Evolutionary conservation across 129 eudicot species (phyloP).

Genomic region (Smallanthus sonchifolius): DNA sequence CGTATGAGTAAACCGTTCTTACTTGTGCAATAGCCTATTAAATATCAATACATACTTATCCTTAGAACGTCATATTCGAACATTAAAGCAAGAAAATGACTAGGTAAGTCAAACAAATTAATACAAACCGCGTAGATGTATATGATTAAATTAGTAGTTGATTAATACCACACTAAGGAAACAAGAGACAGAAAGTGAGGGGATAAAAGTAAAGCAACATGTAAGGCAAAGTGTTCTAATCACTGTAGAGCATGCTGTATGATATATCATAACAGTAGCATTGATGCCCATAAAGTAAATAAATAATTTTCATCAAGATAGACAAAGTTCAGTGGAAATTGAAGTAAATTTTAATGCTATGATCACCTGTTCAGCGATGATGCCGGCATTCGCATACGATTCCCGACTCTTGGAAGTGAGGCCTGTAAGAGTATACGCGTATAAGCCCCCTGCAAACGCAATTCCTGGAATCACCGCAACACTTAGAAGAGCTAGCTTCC

Average conservation of each 20-base stretch:
- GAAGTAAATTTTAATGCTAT: background rate
- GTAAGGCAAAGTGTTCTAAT: conserved; percentile 19
- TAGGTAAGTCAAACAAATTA: background rate
- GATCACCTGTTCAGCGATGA: conserved; percentile 92
- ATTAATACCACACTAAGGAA: conserved; percentile 25
- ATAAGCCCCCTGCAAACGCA: conserved; percentile 98
- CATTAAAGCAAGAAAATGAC: background rate
- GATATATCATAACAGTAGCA: conserved; percentile 28
- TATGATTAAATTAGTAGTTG: conserved; percentile 9
- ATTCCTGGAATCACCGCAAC: conserved; percentile 97
- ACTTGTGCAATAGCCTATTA: conserved; percentile 95
- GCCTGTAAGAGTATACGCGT: conserved; percentile 91
- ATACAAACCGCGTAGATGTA: background rate
- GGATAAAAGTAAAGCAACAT: conserved; percentile 17
- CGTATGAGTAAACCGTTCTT: conserved; percentile 94
- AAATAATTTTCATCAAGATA: background rate
- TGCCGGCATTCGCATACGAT: conserved; percentile 95
- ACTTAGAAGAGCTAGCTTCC: conserved; percentile 93
- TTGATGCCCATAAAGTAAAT: conserved; percentile 17
- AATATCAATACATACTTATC: background rate
- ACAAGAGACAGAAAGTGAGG: conserved; percentile 23
- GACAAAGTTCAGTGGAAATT: conserved; percentile 6
- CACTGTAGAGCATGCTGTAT: conserved; percentile 37
- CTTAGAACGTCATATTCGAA: background rate
- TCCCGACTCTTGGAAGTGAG: conserved; percentile 97